A percentile compares a stretch with the other conserved stretches of the same genome.
Evolutionary conservation across 371 early-diverging fungal species (phyloP).

Genomic region (Mucor racemosus): DNA sequence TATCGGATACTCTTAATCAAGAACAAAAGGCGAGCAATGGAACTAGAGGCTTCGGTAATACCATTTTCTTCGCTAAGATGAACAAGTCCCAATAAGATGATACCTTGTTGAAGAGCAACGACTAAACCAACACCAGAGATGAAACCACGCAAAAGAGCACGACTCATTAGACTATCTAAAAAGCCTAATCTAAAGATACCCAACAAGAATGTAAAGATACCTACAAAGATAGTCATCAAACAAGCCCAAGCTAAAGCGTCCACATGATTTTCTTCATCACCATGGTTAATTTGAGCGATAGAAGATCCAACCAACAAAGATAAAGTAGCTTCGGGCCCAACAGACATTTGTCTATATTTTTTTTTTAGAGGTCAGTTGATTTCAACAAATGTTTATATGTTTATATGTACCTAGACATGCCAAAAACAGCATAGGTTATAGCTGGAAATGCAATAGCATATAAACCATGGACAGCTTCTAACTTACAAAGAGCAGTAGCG

Average conservation of each 20-base stretch:
- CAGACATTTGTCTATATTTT: conserved; percentile 73
- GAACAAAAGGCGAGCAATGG: conserved; percentile 73
- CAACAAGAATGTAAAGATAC: conserved; percentile 84
- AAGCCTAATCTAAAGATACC: conserved; percentile 95
- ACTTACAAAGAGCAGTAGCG: conserved; percentile 80
- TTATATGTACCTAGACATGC: conserved; percentile 77
- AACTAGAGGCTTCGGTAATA: conserved; percentile 71
- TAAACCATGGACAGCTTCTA: conserved; percentile 88
- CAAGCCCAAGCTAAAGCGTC: conserved; percentile 68
- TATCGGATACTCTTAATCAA: conserved; percentile 54
- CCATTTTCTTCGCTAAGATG: conserved; percentile 50
- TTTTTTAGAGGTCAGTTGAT: not conserved
- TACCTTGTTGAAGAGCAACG: conserved; percentile 85
- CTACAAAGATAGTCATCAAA: conserved; percentile 81
- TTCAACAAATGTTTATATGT: not conserved
- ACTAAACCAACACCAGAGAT: conserved; percentile 91
- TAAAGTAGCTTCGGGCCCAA: conserved; percentile 93
- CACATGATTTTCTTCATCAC: conserved; percentile 50
- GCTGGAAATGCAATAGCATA: conserved; percentile 85
- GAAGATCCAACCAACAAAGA: conserved; percentile 93
- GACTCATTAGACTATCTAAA: conserved; percentile 90
- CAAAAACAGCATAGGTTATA: conserved; percentile 87
- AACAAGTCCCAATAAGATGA: conserved; percentile 75
- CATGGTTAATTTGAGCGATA: conserved; percentile 82
- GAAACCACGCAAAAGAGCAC: conserved; percentile 90